phyloP scores from a whole-genome alignment of 139 green algal genomes.

The Edaphochlamys debaryana region DNA sequence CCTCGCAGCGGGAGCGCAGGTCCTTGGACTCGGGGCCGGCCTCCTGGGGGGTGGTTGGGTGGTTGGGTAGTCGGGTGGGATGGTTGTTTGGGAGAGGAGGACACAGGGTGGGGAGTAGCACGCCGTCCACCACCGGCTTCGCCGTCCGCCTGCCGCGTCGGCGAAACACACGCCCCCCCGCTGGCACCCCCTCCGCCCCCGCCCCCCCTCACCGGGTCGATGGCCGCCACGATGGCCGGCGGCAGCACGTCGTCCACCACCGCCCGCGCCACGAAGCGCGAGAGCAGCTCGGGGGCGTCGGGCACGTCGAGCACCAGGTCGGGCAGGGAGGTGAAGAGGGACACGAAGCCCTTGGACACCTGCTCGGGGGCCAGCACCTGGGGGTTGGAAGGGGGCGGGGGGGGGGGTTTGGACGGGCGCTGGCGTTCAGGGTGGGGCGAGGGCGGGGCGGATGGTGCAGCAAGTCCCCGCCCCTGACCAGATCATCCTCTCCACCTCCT shows the following conservation, averaged over 20 bases:
- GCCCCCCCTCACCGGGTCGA: conserved; percentile 27
- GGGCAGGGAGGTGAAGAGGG: conserved; percentile 70
- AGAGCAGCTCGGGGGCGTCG: conserved; percentile 70
- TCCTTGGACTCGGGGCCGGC: background rate
- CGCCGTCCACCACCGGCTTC: too few species aligned
- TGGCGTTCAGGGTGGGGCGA: too few species aligned
- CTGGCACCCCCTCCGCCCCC: too few species aligned
- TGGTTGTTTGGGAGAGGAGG: too few species aligned
- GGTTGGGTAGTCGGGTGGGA: too few species aligned
- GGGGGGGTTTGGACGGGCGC: too few species aligned
- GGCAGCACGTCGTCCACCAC: conserved; percentile 90
- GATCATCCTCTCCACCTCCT: too few species aligned
- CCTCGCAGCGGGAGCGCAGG: conserved; percentile 18
- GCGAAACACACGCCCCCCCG: too few species aligned
- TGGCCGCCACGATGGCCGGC: conserved; percentile 60
- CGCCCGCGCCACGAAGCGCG: conserved; percentile 82
- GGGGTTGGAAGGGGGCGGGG: background rate
- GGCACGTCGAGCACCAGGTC: conserved; percentile 90
- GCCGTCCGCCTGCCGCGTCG: too few species aligned
- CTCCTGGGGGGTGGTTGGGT: conserved; percentile 11
- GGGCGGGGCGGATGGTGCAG: too few species aligned
- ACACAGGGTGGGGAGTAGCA: background rate
- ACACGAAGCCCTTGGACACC: conserved; percentile 77
- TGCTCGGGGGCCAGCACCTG: conserved; percentile 60
- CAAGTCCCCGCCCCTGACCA: too few species aligned